These are phyloP conservation scores for Liriodendron chinense DNA, from an alignment of 164 flowering plant species.

Conservation along the genomic window DNA sequence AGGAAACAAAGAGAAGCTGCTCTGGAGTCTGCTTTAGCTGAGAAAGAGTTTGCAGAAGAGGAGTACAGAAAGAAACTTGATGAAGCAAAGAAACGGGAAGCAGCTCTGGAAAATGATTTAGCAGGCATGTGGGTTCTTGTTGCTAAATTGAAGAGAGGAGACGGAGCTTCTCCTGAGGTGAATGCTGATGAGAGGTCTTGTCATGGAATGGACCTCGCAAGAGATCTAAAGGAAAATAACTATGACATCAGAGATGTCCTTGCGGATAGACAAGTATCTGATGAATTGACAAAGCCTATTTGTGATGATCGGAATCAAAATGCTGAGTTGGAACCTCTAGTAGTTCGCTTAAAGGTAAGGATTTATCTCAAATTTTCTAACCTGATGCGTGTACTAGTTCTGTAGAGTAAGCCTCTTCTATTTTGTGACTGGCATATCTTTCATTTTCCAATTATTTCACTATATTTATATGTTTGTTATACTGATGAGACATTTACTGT, in stretches of 20 bases:
- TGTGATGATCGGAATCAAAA: slow-evolving; percentile 22
- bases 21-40: slow-evolving; percentile 89
- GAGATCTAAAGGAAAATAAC: slow-evolving; percentile 34
- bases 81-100: slow-evolving; percentile 80
- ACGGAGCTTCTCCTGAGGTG: slow-evolving; percentile 36
- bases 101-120: slow-evolving; percentile 87
- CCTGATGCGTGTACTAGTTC: background rate
- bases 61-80: slow-evolving; percentile 67
- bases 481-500: too few relatives aligned
- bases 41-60: slow-evolving; percentile 71
- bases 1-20: slow-evolving; percentile 79
- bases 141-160: slow-evolving; percentile 89
- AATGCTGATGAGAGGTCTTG: slow-evolving; percentile 33
- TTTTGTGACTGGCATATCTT: too few relatives aligned
- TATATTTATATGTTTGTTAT: too few relatives aligned
- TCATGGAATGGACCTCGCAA: slow-evolving; percentile 22
- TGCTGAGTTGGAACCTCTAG: slow-evolving; percentile 65
- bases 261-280: slow-evolving; percentile 42
- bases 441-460: too few relatives aligned
- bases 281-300: slow-evolving; percentile 30
- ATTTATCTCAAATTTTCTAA: background rate
- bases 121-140: slow-evolving; percentile 99
- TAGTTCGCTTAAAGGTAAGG: slow-evolving; percentile 82
- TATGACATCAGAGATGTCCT: slow-evolving; percentile 23
- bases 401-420: background rate